phyloP scores from a whole-genome alignment of 306 rosid species.

The Castanea mollissima region DNA sequence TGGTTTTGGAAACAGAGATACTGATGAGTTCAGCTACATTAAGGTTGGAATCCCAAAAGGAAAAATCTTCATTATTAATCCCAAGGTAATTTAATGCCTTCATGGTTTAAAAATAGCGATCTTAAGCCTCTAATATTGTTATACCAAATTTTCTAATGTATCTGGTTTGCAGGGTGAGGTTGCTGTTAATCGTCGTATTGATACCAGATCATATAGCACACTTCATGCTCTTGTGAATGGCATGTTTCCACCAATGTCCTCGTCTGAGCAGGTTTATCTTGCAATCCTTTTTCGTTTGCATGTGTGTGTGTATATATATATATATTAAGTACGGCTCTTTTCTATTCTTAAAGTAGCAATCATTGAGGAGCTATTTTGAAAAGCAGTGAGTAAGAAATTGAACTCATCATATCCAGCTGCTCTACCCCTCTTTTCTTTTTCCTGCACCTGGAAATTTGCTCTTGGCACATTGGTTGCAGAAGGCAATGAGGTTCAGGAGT shows the following conservation, averaged over 20 bases:
- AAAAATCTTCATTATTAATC: slow-evolving; percentile 90
- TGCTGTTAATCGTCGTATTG: slow-evolving; percentile 69
- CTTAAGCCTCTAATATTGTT: slow-evolving; percentile 6
- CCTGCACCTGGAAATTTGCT: background rate
- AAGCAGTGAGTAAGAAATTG: background rate
- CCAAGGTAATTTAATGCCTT: slow-evolving; percentile 62
- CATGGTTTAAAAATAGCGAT: background rate
- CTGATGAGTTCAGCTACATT: slow-evolving; percentile 93
- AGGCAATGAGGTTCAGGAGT: background rate
- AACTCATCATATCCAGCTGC: background rate
- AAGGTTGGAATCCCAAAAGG: slow-evolving; percentile 93
- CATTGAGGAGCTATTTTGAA: background rate
- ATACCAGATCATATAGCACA: slow-evolving; percentile 77
- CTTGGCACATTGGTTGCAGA: background rate
- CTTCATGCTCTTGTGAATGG: slow-evolving; percentile 84
- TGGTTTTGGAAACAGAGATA: slow-evolving; percentile 96
- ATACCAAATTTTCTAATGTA: slow-evolving; percentile 31
- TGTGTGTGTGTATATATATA: no score
- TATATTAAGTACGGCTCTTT: background rate
- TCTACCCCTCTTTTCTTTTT: background rate
- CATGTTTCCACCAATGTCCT: slow-evolving; percentile 72
- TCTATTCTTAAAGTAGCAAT: background rate
- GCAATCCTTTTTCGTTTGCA: background rate
- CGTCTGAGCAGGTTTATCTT: slow-evolving; percentile 68
- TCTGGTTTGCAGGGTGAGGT: slow-evolving; percentile 75